Percentiles rank a stretch among this genome's conserved stretches.
Conservation (phyloP, 2,329 filamentous ascomycete genomes). For the Penicillium freii region DNA sequence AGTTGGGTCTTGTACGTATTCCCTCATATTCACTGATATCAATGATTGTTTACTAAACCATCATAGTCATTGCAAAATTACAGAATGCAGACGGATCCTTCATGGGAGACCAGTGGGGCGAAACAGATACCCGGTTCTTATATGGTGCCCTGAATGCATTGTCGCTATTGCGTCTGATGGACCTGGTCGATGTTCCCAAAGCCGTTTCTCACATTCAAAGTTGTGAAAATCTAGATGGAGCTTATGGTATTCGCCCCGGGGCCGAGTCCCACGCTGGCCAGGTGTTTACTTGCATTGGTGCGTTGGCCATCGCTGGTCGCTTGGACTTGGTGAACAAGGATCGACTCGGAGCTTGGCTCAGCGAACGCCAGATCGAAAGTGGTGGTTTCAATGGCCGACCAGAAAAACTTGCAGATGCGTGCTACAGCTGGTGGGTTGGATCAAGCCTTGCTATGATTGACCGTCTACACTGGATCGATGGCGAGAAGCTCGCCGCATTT, state of each 20-base stretch:
- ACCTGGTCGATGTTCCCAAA: slow-evolving; percentile 73
- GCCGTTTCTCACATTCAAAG: slow-evolving; percentile 75
- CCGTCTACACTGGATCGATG: slow-evolving; percentile 89
- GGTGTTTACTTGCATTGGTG: slow-evolving; percentile 89
- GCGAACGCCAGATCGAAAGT: slow-evolving; percentile 81
- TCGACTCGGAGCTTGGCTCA: slow-evolving; percentile 83
- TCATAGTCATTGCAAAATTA: slow-evolving; percentile 70
- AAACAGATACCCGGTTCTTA: slow-evolving; percentile 90
- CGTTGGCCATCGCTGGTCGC: slow-evolving; percentile 76
- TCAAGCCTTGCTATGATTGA: slow-evolving; percentile 88
- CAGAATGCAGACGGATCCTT: slow-evolving; percentile 89
- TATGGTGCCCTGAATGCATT: slow-evolving; percentile 88
- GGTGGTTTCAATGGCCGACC: slow-evolving; percentile 92
- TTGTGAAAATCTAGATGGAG: slow-evolving; percentile 92
- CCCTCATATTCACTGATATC: slow-evolving; percentile 8
- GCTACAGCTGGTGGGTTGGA: slow-evolving; percentile 98
- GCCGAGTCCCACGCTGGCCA: slow-evolving; percentile 94
- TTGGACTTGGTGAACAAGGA: slow-evolving; percentile 81
- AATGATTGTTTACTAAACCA: slow-evolving; percentile 18
- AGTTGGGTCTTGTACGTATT: slow-evolving; percentile 71
- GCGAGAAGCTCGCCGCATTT: slow-evolving; percentile 71
- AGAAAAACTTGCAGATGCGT: slow-evolving; percentile 94
- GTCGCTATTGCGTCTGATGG: slow-evolving; percentile 73
- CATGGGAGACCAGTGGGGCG: slow-evolving; percentile 92
- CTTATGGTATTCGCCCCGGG: slow-evolving; percentile 83